Conservation (phyloP, 768 basidiomycete species). For the Ramaria sp. region DNA sequence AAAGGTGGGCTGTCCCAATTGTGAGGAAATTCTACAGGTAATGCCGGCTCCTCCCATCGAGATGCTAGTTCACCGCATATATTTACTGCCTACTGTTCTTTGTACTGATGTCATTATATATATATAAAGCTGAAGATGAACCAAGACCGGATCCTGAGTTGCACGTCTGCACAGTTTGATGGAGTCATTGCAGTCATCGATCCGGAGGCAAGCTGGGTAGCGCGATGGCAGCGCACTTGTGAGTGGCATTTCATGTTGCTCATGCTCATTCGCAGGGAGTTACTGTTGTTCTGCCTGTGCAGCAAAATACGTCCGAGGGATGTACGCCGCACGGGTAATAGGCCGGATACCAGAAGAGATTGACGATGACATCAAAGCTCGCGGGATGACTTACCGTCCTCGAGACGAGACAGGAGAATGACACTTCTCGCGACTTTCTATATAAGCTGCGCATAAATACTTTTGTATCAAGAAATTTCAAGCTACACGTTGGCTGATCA, state of each 20-base stretch:
- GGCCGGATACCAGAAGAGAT: slow-evolving; percentile 81
- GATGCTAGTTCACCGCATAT: too few relatives aligned
- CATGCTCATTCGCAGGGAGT: background rate
- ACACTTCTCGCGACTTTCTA: background rate
- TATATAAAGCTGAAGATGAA: slow-evolving; percentile 71
- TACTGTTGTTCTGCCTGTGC: slow-evolving; percentile 9
- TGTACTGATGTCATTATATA: background rate
- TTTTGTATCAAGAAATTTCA: background rate
- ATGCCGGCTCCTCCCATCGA: slow-evolving; percentile 26
- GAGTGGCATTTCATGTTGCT: slow-evolving; percentile 19
- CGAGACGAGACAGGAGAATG: slow-evolving; percentile 52
- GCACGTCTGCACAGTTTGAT: slow-evolving; percentile 89
- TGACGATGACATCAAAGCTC: slow-evolving; percentile 64
- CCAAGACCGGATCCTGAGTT: slow-evolving; percentile 68
- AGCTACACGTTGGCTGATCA: background rate
- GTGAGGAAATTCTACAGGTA: slow-evolving; percentile 92
- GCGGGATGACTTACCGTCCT: slow-evolving; percentile 77
- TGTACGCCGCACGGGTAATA: slow-evolving; percentile 88
- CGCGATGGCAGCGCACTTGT: slow-evolving; percentile 93
- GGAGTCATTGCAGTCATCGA: slow-evolving; percentile 83
- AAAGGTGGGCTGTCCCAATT: slow-evolving; percentile 88
- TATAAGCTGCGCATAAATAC: background rate
- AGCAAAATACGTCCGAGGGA: slow-evolving; percentile 87
- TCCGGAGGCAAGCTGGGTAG: slow-evolving; percentile 88
- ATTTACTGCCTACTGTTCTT: background rate